These are phyloP conservation scores for Trametes pubescens DNA, from an alignment of 1,284 basidiomycete genomes.

Conservation along the genomic window DNA sequence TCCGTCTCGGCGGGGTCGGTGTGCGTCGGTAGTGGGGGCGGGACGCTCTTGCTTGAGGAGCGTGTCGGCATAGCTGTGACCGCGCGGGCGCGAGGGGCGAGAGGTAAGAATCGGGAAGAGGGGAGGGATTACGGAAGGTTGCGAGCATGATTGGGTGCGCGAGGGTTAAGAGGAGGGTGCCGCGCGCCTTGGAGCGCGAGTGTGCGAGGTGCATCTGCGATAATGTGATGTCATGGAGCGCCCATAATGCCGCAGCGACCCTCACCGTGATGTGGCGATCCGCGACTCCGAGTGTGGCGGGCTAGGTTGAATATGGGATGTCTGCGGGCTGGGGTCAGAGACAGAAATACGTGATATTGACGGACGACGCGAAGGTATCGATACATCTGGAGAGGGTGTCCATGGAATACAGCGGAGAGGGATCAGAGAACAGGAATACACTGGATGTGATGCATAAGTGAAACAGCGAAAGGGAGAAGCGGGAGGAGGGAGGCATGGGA, in stretches of 20 bases:
- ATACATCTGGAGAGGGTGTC: slow-evolving; percentile 1
- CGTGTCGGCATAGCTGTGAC: slow-evolving; percentile 5
- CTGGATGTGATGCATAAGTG: not conserved
- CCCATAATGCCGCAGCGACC: not conserved
- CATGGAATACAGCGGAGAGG: slow-evolving; percentile 1
- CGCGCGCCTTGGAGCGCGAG: slow-evolving; percentile 28
- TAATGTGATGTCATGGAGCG: slow-evolving; percentile 25
- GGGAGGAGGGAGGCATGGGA: not conserved
- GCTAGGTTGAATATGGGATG: not conserved
- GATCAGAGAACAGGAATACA: not conserved
- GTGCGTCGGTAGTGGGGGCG: slow-evolving; percentile 21
- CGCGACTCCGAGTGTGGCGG: slow-evolving; percentile 5
- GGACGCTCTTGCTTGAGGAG: slow-evolving; percentile 25
- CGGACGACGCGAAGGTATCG: slow-evolving; percentile 1
- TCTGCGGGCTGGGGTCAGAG: not conserved
- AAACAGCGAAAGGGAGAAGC: not conserved
- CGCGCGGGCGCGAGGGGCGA: not conserved
- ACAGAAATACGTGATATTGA: not conserved
- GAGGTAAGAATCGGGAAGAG: not conserved
- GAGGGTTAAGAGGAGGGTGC: slow-evolving; percentile 11
- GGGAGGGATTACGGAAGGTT: not conserved
- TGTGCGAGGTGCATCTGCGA: slow-evolving; percentile 17
- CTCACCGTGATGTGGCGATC: slow-evolving; percentile 1
- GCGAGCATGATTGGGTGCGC: not conserved
- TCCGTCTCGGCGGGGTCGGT: slow-evolving; percentile 3